A percentile compares a stretch with the other conserved stretches of the same genome.
Evolutionary conservation across 2,329 filamentous ascomycete genomes (phyloP).

Genomic region (Beauveria scarabaeidicola): DNA sequence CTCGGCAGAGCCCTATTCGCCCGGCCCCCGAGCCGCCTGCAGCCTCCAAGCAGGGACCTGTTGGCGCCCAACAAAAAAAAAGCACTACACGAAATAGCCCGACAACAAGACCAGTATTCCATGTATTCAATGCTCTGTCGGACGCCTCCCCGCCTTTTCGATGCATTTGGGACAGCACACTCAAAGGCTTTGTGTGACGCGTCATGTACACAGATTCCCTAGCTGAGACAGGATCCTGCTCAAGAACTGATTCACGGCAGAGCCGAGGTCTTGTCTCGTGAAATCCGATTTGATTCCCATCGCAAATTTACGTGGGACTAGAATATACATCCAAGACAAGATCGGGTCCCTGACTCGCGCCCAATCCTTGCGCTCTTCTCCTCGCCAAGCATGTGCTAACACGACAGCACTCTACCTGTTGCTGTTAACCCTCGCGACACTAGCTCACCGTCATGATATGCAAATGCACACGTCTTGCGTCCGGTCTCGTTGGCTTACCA

Average conservation of each 20-base stretch:
- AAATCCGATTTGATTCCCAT: neutral
- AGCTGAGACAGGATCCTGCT: conserved; percentile 2
- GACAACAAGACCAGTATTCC: too few species aligned
- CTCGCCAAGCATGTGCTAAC: neutral
- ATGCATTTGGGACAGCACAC: neutral
- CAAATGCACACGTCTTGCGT: conserved; percentile 5
- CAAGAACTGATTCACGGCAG: neutral
- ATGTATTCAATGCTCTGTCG: neutral
- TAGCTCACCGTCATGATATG: neutral
- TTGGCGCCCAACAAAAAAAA: conserved; percentile 1
- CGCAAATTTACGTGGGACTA: neutral
- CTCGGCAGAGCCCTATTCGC: neutral
- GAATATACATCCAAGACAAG: neutral
- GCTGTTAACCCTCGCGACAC: neutral
- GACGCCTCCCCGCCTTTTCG: neutral
- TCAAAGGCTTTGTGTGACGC: neutral
- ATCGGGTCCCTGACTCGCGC: neutral
- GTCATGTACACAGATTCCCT: neutral
- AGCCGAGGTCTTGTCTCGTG: neutral
- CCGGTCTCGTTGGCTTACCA: conserved; percentile 5
- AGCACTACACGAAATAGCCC: neutral
- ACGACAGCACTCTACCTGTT: neutral
- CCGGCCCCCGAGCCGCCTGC: neutral
- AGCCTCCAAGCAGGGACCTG: neutral
- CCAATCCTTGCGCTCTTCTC: neutral